phyloP scores from a whole-genome alignment of 1,284 basidiomycete species.

The Cutaneotrichosporon dermatis region DNA sequence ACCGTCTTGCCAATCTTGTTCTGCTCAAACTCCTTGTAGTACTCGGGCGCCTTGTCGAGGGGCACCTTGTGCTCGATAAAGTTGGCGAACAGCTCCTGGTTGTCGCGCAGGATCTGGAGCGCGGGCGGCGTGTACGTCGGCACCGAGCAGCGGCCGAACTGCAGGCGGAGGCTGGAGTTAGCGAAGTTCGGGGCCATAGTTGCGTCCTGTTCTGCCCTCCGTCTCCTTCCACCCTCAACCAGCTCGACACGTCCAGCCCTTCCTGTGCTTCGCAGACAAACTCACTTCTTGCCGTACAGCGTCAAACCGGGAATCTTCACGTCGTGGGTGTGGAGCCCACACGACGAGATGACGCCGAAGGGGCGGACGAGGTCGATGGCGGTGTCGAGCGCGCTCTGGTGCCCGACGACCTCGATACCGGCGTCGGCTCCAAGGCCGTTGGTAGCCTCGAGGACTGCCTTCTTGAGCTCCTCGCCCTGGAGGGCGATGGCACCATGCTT shows the following conservation, averaged over 20 bases:
- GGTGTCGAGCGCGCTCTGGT: slow-evolving; percentile 62
- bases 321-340: slow-evolving; percentile 58
- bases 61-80: slow-evolving; percentile 45
- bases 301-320: slow-evolving; percentile 49
- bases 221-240: no score
- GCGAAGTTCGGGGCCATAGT: background rate
- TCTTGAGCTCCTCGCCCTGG: slow-evolving; percentile 25
- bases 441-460: slow-evolving; percentile 34
- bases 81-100: slow-evolving; percentile 37
- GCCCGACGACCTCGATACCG: slow-evolving; percentile 68
- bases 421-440: slow-evolving; percentile 51
- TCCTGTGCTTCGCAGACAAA: background rate
- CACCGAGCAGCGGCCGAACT: slow-evolving; percentile 75
- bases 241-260: no score
- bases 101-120: slow-evolving; percentile 58
- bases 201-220: no score
- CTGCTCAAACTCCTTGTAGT: slow-evolving; percentile 45
- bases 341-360: slow-evolving; percentile 72
- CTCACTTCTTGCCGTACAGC: slow-evolving; percentile 70
- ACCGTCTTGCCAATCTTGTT: slow-evolving; percentile 47
- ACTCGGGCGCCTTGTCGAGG: slow-evolving; percentile 43
- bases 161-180: slow-evolving; percentile 25
- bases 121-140: slow-evolving; percentile 70
- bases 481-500: slow-evolving; percentile 48
- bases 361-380: slow-evolving; percentile 72